Evolutionary conservation across 2,329 filamentous ascomycete genomes (phyloP), one percentile per base, ranked within the genome.

Genomic region (Venturia carpophila): DNA sequence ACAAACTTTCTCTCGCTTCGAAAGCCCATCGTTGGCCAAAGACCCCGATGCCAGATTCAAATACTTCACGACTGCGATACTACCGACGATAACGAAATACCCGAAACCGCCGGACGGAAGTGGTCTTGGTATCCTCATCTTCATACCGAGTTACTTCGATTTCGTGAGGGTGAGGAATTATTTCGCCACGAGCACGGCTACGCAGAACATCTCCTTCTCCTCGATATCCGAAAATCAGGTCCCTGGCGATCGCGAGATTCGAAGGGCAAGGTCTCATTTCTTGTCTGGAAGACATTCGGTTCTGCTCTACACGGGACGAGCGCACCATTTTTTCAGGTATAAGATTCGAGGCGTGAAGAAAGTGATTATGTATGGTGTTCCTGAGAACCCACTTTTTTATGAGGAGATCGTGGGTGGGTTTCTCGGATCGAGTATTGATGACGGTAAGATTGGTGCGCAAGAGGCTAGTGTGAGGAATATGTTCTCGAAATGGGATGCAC

Each of bases 271-370:
- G 30, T 92, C 90, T 15, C 90, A 97, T 73, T 97, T 99, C 76
- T 79, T 91, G 68, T 89, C 81, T 47, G 94, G 92, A 5, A 83
- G 92, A 19, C 90, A 97, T 73, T 86, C 86, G 24, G 83, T 97
- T 21, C 77, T 99, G 47, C 80, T 99, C 19, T 99, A 97, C 77
- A 95, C 92, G 1, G 93, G 96, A 75, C 87, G 94, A 66, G 90
- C 92, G n/a, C 94, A 99, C 76, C 94, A 99, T 76, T 97, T 97
- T 81, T 86, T 91, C 62, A 84, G 94, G n/a, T 92, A 94, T 73
- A 84, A 85, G 69, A 82, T 99, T 64, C 84, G 86, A 43, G 94
- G 94, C 27, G 91, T 94, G 17, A 87, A 87, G 74, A 83, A 87
- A 49, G 84, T 97, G n/a, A 83, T 97, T 63, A 88, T 96, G 80